Evolutionary conservation across 305 asterid genomes (phyloP).

Genomic region (Fraxinus platypoda): DNA sequence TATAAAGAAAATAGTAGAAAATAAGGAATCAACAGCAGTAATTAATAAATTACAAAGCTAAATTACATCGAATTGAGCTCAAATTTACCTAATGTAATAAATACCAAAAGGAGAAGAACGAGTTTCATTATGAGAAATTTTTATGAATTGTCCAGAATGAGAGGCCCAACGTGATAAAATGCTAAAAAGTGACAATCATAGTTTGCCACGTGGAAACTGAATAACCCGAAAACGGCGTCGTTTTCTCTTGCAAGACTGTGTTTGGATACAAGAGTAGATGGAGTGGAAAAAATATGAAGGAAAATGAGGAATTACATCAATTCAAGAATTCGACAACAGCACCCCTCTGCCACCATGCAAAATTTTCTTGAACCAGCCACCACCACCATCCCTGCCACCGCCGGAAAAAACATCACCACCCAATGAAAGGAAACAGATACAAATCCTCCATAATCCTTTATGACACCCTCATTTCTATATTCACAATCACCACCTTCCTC

Average conservation of each 20-base stretch:
- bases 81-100: conserved; percentile 24
- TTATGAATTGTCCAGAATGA: not conserved
- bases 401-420: not conserved
- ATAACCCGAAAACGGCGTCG: not conserved
- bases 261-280: not conserved
- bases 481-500: conserved; percentile 20
- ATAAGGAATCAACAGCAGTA: not conserved
- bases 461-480: not conserved
- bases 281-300: not conserved
- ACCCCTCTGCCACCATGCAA: conserved; percentile 11
- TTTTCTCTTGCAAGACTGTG: not conserved
- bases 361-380: conserved; percentile 11
- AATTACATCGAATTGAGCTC: conserved; percentile 5
- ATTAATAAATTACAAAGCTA: not conserved
- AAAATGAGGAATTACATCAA: not conserved
- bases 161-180: conserved; percentile 26
- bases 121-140: conserved; percentile 31
- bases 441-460: not conserved
- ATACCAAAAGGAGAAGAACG: conserved; percentile 38
- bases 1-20: conserved; percentile 2
- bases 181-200: conserved; percentile 32
- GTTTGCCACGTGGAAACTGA: conserved; percentile 34
- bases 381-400: not conserved
- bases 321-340: conserved; percentile 26
- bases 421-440: conserved; percentile 40